phyloP scores from a whole-genome alignment of 2,329 filamentous ascomycete species.

The Pseudogymnoascus sp. region DNA sequence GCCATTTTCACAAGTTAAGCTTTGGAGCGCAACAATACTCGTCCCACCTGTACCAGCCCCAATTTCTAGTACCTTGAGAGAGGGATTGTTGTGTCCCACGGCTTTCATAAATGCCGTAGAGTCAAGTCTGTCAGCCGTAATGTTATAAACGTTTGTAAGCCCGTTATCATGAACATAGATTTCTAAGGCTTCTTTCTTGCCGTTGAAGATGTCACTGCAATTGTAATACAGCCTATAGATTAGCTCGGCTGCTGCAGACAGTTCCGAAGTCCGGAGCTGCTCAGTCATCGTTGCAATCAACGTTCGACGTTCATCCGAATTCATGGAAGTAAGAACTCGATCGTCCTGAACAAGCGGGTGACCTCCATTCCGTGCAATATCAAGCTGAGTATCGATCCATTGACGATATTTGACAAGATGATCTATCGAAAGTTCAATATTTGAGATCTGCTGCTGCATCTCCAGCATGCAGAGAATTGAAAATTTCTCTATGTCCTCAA shows the following conservation, averaged over 20 bases:
- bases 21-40: slow-evolving; percentile 15
- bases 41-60: slow-evolving; percentile 26
- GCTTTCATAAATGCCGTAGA: slow-evolving; percentile 22
- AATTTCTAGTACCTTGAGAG: slow-evolving; percentile 29
- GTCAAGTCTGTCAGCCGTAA: slow-evolving; percentile 12
- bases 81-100: slow-evolving; percentile 22
- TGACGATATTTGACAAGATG: slow-evolving; percentile 16
- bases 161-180: slow-evolving; percentile 12
- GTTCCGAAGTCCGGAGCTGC: background rate
- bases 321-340: background rate
- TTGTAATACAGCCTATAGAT: background rate
- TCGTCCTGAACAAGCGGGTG: slow-evolving; percentile 12
- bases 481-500: slow-evolving; percentile 14
- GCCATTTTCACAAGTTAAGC: slow-evolving; percentile 7
- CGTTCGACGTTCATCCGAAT: background rate
- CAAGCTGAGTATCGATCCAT: slow-evolving; percentile 13
- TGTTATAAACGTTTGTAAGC: slow-evolving; percentile 13
- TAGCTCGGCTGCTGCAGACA: background rate
- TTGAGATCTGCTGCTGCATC: slow-evolving; percentile 9
- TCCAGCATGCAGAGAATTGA: slow-evolving; percentile 18
- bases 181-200: slow-evolving; percentile 10
- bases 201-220: slow-evolving; percentile 10
- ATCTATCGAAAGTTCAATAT: background rate
- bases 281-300: slow-evolving; percentile 10
- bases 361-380: background rate